Conservation (phyloP, 768 basidiomycete genomes). For the Imleria badia region DNA sequence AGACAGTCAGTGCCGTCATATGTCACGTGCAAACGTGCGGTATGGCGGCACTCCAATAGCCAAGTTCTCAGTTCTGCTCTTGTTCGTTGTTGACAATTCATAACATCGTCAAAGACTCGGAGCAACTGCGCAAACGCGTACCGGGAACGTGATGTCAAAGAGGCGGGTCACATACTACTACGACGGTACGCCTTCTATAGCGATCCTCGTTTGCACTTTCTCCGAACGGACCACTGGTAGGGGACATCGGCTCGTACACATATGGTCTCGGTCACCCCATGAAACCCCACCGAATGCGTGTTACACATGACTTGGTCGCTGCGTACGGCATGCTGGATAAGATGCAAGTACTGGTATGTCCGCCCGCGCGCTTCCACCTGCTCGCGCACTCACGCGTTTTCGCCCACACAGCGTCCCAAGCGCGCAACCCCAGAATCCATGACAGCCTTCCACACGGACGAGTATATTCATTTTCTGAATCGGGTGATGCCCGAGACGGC, state of each 20-base stretch:
- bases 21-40: slow-evolving; percentile 13
- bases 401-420: slow-evolving; percentile 56
- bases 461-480: slow-evolving; percentile 91
- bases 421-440: slow-evolving; percentile 73
- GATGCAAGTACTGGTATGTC: slow-evolving; percentile 83
- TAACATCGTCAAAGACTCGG: not conserved
- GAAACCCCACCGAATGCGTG: slow-evolving; percentile 94
- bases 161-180: slow-evolving; percentile 80
- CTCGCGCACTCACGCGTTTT: not conserved
- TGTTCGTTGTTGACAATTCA: not conserved
- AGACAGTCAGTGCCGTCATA: no score
- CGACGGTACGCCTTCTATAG: slow-evolving; percentile 53
- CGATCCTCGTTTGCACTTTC: not conserved
- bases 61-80: no score
- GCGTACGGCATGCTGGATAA: slow-evolving; percentile 93
- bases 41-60: no score
- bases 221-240: slow-evolving; percentile 35
- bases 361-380: not conserved
- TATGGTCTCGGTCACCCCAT: slow-evolving; percentile 91
- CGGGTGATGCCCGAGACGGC: slow-evolving; percentile 90
- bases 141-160: slow-evolving; percentile 53
- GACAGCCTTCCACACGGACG: slow-evolving; percentile 97
- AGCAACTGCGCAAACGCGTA: not conserved
- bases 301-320: slow-evolving; percentile 88
- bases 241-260: slow-evolving; percentile 71